These are phyloP conservation scores for Phytopythium sindhum DNA, from an alignment of 352 stramenopile genomes.

Conservation along the genomic window DNA sequence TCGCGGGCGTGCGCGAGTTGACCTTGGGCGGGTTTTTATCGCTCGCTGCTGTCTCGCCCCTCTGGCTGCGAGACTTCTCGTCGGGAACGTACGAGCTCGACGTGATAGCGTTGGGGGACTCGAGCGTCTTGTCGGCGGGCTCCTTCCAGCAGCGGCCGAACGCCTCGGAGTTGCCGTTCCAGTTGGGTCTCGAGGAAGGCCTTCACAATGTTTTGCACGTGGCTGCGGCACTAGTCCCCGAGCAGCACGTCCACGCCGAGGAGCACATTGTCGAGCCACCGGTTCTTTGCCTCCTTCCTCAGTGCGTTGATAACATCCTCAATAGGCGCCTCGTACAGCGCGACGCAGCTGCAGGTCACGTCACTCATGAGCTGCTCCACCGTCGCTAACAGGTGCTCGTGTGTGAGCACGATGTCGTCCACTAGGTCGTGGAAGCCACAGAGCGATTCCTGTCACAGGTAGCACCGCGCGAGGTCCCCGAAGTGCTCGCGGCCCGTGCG, in stretches of 20 bases:
- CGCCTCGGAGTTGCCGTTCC: too few species aligned
- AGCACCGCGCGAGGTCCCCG: constrained; percentile 25
- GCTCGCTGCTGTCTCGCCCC: too few species aligned
- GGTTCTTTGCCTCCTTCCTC: constrained; percentile 16
- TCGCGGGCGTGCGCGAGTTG: constrained; percentile 19
- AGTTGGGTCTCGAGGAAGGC: constrained; percentile 40
- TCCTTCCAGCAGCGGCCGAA: too few species aligned
- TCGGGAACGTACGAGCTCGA: too few species aligned
- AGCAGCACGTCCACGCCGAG: constrained; percentile 41
- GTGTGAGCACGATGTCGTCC: constrained; percentile 47
- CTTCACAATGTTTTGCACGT: constrained; percentile 46
- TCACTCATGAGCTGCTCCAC: constrained; percentile 44
- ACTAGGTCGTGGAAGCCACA: constrained; percentile 57
- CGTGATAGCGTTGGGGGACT: too few species aligned
- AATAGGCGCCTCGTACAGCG: constrained; percentile 42
- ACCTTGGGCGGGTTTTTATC: neutral
- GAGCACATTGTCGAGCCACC: constrained; percentile 25
- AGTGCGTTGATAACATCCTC: constrained; percentile 23
- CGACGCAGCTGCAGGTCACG: constrained; percentile 32
- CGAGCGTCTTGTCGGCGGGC: too few species aligned
- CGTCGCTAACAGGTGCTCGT: constrained; percentile 27
- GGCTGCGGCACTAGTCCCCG: constrained; percentile 44
- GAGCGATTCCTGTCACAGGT: constrained; percentile 28
- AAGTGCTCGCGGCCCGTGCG: constrained; percentile 24
- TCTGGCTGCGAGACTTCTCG: too few species aligned